Percentiles rank a stretch among this genome's conserved stretches.
These are phyloP conservation scores for Hypoxylon sp. DNA, from an alignment of 2,329 filamentous ascomycete species.

Conservation along the genomic window DNA sequence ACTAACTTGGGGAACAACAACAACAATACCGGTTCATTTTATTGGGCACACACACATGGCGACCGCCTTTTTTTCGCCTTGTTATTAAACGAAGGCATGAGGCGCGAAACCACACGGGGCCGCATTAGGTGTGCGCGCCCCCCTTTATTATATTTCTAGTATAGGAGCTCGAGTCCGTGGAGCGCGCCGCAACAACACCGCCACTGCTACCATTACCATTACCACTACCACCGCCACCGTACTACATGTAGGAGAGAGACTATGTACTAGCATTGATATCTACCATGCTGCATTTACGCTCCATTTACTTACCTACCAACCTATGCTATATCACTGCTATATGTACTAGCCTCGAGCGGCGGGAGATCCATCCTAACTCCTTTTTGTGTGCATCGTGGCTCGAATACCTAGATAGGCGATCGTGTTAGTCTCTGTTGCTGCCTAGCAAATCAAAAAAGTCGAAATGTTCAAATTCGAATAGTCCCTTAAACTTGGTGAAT, in stretches of 20 bases:
- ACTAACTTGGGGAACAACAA: slow-evolving; percentile 24
- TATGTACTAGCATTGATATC: neutral
- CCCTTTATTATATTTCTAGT: slow-evolving; percentile 10
- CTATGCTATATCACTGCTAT: slow-evolving; percentile 4
- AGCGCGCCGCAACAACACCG: neutral
- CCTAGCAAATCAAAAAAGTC: slow-evolving; percentile 39
- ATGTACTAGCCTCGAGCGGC: slow-evolving; percentile 6
- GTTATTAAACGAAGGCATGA: slow-evolving; percentile 26
- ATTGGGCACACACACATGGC: slow-evolving; percentile 14
- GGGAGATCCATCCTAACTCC: slow-evolving; percentile 13
- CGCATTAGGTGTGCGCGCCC: neutral
- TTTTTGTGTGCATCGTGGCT: slow-evolving; percentile 29
- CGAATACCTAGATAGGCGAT: slow-evolving; percentile 26
- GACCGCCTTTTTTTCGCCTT: slow-evolving; percentile 7
- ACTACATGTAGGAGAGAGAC: neutral
- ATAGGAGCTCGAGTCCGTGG: slow-evolving; percentile 18
- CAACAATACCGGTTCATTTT: slow-evolving; percentile 29
- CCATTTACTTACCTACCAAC: slow-evolving; percentile 1
- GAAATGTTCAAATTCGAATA: slow-evolving; percentile 32
- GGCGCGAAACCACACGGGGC: slow-evolving; percentile 7
- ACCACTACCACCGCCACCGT: neutral
- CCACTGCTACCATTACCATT: neutral
- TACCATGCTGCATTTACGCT: neutral
- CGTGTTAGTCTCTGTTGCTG: slow-evolving; percentile 20
- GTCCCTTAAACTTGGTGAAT: neutral